Evolutionary conservation across 768 basidiomycete genomes (phyloP), one percentile per base, ranked within the genome.

Genomic region (Mycena kentingensis): DNA sequence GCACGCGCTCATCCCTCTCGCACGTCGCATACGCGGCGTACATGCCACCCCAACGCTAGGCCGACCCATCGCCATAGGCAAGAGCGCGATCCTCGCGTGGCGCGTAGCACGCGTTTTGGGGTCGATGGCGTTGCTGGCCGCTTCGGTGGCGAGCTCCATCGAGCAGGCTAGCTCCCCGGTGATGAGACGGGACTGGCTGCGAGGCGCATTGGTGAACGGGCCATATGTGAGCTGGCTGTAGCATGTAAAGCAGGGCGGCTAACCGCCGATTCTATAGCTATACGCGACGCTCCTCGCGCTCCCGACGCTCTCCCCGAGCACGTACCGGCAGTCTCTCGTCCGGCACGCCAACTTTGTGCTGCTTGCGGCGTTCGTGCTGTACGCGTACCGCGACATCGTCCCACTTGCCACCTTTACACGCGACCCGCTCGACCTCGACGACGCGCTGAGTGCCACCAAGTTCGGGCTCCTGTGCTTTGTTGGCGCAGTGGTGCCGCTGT

Each of bases 341-440:
- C 8, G 41, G 22, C 41, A 42, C 41, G 41, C 41, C 11, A 42
- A 42, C 24, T 42, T 42, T 24, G 27, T 74, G 2, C 59, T 74
- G 3, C 28, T 73, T 31, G 72, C 50, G 49, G 67, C 61, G 52
- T 71, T 56, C 70, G 57, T 46, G 0, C 71, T 84, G 2, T 88
- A 80, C 60, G 60, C 67, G 25, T 83, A 82, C 63, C 76, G 84
- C 24, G 78, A 82, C 61, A 42, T 88, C 4, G 84, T 76, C 69
- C 85, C 86, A 7, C 61, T 87, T 12, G 73, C 76, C 5, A 86
- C 81, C 2, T 83, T 69, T 63, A 66, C 69, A 3, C 62, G 75
- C 15, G 24, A 39, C 5, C 83, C 83, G 1, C 52, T 66, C 24
- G 85, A 87, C 58, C 63, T 62, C 5, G 75, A 79, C 56, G 79